These are phyloP conservation scores for Colletotrichum karsti DNA, from an alignment of 2,329 filamentous ascomycete species.

Conservation along the genomic window DNA sequence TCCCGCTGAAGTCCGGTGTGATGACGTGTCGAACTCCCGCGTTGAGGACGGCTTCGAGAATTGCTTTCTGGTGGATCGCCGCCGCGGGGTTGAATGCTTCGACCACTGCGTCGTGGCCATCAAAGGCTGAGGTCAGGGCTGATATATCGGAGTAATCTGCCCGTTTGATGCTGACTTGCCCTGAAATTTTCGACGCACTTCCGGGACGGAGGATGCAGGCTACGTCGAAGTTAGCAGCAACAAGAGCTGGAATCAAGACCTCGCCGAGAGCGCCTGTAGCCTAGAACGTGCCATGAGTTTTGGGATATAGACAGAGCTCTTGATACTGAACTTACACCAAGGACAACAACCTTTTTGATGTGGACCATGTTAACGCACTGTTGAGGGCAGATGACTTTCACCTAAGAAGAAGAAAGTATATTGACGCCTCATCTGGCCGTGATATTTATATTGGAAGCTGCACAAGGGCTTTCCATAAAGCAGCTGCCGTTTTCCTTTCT, in stretches of 20 bases:
- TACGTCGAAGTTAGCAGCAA: not conserved
- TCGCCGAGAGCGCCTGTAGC: not conserved
- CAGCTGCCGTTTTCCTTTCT: too few relatives aligned
- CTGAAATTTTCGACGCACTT: slow-evolving; percentile 31
- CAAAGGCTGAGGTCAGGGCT: slow-evolving; percentile 36
- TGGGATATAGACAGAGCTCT: too few relatives aligned
- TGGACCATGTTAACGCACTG: not conserved
- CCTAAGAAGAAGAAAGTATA: too few relatives aligned
- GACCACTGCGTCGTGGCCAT: slow-evolving; percentile 42
- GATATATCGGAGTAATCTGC: slow-evolving; percentile 56
- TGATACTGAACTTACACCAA: not conserved
- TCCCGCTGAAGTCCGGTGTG: slow-evolving; percentile 33
- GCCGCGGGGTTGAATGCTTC: slow-evolving; percentile 36
- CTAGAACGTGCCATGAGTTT: too few relatives aligned
- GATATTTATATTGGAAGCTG: too few relatives aligned
- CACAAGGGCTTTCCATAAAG: too few relatives aligned
- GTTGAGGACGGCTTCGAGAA: slow-evolving; percentile 29
- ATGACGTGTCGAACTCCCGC: slow-evolving; percentile 30
- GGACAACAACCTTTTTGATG: not conserved
- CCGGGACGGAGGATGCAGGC: not conserved
- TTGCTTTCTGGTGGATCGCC: slow-evolving; percentile 28
- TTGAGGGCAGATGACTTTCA: too few relatives aligned
- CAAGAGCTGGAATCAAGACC: not conserved
- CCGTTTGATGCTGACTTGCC: slow-evolving; percentile 42
- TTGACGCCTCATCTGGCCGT: too few relatives aligned